Evolutionary conservation across 495 filamentous ascomycete species (phyloP).

Genomic region (Penicillium coffeae): DNA sequence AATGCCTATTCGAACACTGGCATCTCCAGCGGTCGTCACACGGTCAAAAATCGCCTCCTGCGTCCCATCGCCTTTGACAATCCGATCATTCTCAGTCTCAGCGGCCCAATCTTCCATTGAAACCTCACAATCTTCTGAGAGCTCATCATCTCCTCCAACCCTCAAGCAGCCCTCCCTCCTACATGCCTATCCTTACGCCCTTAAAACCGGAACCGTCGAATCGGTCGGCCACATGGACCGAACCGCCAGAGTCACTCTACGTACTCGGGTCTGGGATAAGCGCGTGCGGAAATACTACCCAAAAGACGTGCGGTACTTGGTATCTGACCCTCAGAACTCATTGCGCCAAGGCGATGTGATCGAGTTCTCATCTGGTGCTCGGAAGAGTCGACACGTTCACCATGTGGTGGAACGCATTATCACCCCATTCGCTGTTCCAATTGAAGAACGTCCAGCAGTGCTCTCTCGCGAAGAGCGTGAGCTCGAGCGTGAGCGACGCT

Average conservation of each 20-base stretch:
- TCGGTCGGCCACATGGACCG: conserved; percentile 46
- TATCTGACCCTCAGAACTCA: conserved; percentile 73
- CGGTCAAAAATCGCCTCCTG: conserved; percentile 18
- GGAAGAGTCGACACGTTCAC: conserved; percentile 60
- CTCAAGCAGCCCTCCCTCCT: conserved; percentile 27
- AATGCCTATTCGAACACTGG: conserved; percentile 34
- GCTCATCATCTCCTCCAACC: conserved; percentile 2
- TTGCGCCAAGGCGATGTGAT: conserved; percentile 74
- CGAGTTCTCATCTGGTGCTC: conserved; percentile 65
- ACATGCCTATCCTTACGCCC: conserved; percentile 36
- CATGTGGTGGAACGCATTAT: conserved; percentile 78
- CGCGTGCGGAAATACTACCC: conserved; percentile 41
- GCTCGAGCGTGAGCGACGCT: conserved; percentile 43
- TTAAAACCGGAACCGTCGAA: conserved; percentile 42
- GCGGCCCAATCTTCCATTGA: conserved; percentile 9
- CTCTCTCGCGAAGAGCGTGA: conserved; percentile 60
- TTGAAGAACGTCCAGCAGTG: conserved; percentile 60
- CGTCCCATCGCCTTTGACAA: conserved; percentile 13
- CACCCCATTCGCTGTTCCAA: conserved; percentile 62
- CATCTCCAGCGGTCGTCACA: conserved; percentile 24
- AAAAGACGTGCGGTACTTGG: conserved; percentile 47
- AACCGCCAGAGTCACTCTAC: conserved; percentile 39
- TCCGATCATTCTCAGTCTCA: conserved; percentile 11
- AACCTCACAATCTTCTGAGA: not conserved
- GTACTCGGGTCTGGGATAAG: conserved; percentile 34